phyloP scores from a whole-genome alignment of 768 basidiomycete genomes.

The Gelatoporia subvermispora region DNA sequence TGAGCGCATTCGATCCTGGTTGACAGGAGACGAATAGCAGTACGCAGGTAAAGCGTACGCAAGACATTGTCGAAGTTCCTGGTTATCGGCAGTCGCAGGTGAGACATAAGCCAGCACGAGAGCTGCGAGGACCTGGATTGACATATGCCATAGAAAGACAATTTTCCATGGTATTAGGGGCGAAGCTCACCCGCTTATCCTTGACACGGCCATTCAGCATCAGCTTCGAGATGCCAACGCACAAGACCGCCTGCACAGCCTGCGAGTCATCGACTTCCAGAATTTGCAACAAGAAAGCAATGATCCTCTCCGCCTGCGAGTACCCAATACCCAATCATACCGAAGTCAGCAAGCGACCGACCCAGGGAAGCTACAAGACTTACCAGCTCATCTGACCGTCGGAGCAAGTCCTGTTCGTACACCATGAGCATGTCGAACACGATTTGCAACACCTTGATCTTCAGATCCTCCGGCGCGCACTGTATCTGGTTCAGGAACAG shows the following conservation, averaged over 20 bases:
- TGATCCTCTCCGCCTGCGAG: slow-evolving; percentile 28
- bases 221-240: slow-evolving; percentile 46
- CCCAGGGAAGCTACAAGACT: not conserved
- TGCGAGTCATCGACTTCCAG: slow-evolving; percentile 36
- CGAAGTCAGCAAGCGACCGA: not conserved
- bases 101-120: slow-evolving; percentile 66
- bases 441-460: slow-evolving; percentile 39
- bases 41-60: slow-evolving; percentile 84
- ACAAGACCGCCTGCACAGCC: slow-evolving; percentile 39
- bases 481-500: slow-evolving; percentile 44
- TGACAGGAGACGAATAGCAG: slow-evolving; percentile 68
- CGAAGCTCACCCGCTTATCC: slow-evolving; percentile 35
- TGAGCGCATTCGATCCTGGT: slow-evolving; percentile 71
- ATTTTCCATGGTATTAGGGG: not conserved
- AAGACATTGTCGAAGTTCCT: slow-evolving; percentile 80
- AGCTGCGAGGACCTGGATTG: slow-evolving; percentile 38
- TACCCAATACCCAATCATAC: not conserved
- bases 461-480: slow-evolving; percentile 36
- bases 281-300: slow-evolving; percentile 37
- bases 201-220: slow-evolving; percentile 44
- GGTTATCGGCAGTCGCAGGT: slow-evolving; percentile 75
- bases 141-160: not conserved
- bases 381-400: slow-evolving; percentile 10
- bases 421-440: slow-evolving; percentile 48
- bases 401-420: slow-evolving; percentile 35